phyloP scores from a whole-genome alignment of 495 filamentous ascomycete genomes.

The Aspergillus sparsus region DNA sequence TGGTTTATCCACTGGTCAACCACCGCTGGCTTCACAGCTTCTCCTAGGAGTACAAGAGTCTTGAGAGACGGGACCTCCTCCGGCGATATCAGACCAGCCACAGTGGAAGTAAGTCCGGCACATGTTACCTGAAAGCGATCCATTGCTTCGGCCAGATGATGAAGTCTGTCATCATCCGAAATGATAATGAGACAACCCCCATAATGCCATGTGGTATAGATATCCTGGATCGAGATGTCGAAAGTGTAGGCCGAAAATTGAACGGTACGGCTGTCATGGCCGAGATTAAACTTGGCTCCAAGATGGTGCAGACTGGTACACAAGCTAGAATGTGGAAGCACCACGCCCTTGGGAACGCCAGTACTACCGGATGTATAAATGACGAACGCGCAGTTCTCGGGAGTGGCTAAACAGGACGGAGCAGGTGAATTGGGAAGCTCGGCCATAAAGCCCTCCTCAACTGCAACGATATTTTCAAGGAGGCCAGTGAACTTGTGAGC shows the following conservation, averaged over 20 bases:
- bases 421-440: not conserved
- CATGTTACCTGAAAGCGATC: slow-evolving; percentile 28
- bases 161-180: slow-evolving; percentile 39
- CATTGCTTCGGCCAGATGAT: slow-evolving; percentile 33
- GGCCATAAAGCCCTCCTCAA: slow-evolving; percentile 7
- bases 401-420: not conserved
- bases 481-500: slow-evolving; percentile 3
- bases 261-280: slow-evolving; percentile 21
- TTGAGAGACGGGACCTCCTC: slow-evolving; percentile 23
- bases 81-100: slow-evolving; percentile 28
- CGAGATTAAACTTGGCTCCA: slow-evolving; percentile 24
- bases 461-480: not conserved
- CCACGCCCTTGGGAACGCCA: slow-evolving; percentile 41
- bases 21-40: slow-evolving; percentile 21
- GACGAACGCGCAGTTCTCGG: slow-evolving; percentile 24
- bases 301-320: slow-evolving; percentile 21
- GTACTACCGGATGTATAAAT: slow-evolving; percentile 43
- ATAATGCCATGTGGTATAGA: slow-evolving; percentile 55
- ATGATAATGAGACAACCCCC: slow-evolving; percentile 61
- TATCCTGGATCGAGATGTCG: slow-evolving; percentile 52
- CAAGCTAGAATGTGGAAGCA: slow-evolving; percentile 31
- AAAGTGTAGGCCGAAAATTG: slow-evolving; percentile 39
- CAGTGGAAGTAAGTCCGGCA: slow-evolving; percentile 32
- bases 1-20: slow-evolving; percentile 18
- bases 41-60: slow-evolving; percentile 30